Evolutionary conservation across 176 grass and related monocot species (phyloP).

Genomic region (Juncus effusus): DNA sequence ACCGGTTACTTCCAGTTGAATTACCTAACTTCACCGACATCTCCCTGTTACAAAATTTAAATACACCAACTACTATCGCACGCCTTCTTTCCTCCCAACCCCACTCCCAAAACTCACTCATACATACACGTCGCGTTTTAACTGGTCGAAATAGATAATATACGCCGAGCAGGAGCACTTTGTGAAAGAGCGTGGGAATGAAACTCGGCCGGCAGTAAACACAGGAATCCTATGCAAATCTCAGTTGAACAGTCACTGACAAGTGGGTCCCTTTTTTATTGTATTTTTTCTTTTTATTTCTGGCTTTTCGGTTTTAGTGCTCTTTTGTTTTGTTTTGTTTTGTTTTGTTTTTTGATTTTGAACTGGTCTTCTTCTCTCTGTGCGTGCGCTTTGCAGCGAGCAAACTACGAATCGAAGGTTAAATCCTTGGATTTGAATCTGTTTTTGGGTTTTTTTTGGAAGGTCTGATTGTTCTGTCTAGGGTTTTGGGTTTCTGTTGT

Average conservation of each 20-base stretch:
- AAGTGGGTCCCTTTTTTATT: slow-evolving; percentile 10
- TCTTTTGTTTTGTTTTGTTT: slow-evolving; percentile 21
- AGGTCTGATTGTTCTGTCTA: neutral
- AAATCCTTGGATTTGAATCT: neutral
- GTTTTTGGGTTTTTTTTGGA: neutral
- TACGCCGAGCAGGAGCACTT: too few species aligned
- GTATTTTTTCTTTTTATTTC: neutral
- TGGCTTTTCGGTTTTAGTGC: slow-evolving; percentile 6
- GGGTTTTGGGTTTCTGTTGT: neutral
- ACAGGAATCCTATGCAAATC: slow-evolving; percentile 33
- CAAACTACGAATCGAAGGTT: slow-evolving; percentile 13
- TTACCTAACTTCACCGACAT: neutral
- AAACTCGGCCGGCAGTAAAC: neutral
- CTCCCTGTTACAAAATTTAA: slow-evolving; percentile 15
- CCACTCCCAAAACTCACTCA: too few species aligned
- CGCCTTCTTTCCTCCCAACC: neutral
- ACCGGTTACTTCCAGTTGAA: slow-evolving; percentile 15
- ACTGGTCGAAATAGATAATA: too few species aligned
- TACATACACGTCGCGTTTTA: too few species aligned
- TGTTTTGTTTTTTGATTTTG: slow-evolving; percentile 15
- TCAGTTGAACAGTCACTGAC: slow-evolving; percentile 13
- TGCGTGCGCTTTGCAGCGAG: slow-evolving; percentile 1
- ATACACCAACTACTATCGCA: slow-evolving; percentile 18
- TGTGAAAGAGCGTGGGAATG: too few species aligned
- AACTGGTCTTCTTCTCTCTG: slow-evolving; percentile 17